A percentile compares a stretch with the other conserved stretches of the same genome.
Conservation (phyloP, 2,329 filamentous ascomycete species). For the Fusarium lateritium region DNA sequence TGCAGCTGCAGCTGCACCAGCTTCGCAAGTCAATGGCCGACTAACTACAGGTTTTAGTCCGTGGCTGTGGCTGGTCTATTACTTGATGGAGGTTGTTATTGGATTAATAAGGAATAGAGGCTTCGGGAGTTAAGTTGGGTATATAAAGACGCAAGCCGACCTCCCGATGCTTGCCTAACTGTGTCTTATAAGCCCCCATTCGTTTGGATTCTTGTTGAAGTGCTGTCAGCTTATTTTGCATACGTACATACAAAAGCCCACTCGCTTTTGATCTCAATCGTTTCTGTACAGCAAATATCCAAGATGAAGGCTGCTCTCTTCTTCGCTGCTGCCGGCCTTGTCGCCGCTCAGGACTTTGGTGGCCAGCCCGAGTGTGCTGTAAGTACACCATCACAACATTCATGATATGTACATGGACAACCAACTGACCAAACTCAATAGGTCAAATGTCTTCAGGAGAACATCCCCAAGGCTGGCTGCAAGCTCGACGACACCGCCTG, state of each 20-base stretch:
- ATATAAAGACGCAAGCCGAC: slow-evolving; percentile 23
- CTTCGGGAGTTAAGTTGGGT: slow-evolving; percentile 13
- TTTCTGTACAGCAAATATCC: slow-evolving; percentile 21
- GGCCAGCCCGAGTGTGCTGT: slow-evolving; percentile 59
- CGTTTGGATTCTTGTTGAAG: slow-evolving; percentile 11
- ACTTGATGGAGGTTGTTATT: background rate
- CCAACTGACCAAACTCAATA: slow-evolving; percentile 29
- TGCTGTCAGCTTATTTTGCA: slow-evolving; percentile 2
- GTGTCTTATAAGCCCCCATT: slow-evolving; percentile 2
- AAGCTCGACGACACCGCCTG: slow-evolving; percentile 55
- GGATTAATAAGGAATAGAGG: slow-evolving; percentile 1
- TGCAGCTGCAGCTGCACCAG: too few relatives aligned
- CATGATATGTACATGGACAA: background rate
- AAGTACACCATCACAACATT: slow-evolving; percentile 44
- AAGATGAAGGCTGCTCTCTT: slow-evolving; percentile 60
- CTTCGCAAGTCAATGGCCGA: background rate
- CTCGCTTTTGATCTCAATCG: slow-evolving; percentile 15
- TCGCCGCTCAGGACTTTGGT: slow-evolving; percentile 56
- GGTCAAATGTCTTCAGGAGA: slow-evolving; percentile 54
- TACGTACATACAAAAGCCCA: background rate
- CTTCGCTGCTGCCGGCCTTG: slow-evolving; percentile 54
- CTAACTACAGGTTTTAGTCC: background rate
- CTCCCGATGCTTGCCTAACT: background rate
- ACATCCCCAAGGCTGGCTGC: slow-evolving; percentile 57
- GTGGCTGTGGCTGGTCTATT: background rate